These are phyloP conservation scores for Galerina marginata DNA, from an alignment of 768 basidiomycete species.

Conservation along the genomic window DNA sequence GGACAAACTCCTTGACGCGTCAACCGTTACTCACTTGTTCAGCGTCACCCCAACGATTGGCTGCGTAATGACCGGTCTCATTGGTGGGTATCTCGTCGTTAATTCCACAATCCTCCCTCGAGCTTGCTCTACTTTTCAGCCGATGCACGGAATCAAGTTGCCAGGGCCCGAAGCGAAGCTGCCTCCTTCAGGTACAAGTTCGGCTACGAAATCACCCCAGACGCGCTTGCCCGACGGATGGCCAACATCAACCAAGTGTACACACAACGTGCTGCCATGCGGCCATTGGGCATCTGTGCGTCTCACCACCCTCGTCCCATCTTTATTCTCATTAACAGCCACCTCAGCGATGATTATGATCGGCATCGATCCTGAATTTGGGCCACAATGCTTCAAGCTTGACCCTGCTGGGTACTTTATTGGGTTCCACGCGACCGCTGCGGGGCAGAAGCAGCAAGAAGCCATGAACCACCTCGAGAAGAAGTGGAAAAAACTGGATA, in stretches of 20 bases:
- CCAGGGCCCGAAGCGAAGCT: slow-evolving; percentile 86
- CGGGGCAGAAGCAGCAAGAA: slow-evolving; percentile 97
- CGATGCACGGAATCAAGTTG: slow-evolving; percentile 90
- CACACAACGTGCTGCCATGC: slow-evolving; percentile 96
- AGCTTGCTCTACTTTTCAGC: slow-evolving; percentile 50
- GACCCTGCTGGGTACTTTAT: slow-evolving; percentile 99
- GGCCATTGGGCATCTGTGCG: slow-evolving; percentile 94
- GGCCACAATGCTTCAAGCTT: slow-evolving; percentile 97
- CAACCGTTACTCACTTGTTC: slow-evolving; percentile 93
- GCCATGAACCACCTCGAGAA: slow-evolving; percentile 99
- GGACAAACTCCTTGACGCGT: slow-evolving; percentile 97
- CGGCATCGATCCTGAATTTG: slow-evolving; percentile 87
- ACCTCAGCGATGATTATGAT: slow-evolving; percentile 91
- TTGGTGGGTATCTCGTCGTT: slow-evolving; percentile 58
- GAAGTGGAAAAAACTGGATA: slow-evolving; percentile 95
- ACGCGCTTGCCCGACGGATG: slow-evolving; percentile 90
- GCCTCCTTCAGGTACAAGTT: slow-evolving; percentile 95
- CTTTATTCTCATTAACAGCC: background rate
- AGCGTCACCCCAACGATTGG: slow-evolving; percentile 96
- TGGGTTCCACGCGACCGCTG: slow-evolving; percentile 95
- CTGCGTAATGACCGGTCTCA: slow-evolving; percentile 97
- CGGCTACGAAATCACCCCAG: slow-evolving; percentile 98
- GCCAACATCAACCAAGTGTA: slow-evolving; percentile 99
- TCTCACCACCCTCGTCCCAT: background rate
- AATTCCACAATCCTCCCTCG: background rate